These are phyloP conservation scores for Piromyces sp. DNA, from an alignment of 192 early-diverging fungal genomes.

Conservation along the genomic window DNA sequence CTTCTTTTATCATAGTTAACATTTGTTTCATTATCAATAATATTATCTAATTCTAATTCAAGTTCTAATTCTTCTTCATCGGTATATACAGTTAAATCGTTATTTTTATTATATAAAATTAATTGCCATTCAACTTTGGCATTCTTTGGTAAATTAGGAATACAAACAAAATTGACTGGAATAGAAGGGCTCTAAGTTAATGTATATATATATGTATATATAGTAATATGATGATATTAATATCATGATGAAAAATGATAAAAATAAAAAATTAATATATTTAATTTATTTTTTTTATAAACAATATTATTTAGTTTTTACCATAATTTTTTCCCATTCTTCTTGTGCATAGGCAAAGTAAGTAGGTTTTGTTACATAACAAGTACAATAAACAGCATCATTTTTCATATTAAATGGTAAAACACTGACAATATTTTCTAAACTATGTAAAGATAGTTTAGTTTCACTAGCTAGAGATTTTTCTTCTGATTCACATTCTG, in stretches of 20 bases:
- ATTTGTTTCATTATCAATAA: neutral
- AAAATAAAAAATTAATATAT: neutral
- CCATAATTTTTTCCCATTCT: conserved; percentile 13
- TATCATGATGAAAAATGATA: neutral
- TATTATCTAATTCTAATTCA: neutral
- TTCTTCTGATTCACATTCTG: conserved; percentile 6
- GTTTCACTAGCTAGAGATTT: conserved; percentile 24
- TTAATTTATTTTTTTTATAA: conserved; percentile 5
- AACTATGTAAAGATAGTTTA: conserved; percentile 28
- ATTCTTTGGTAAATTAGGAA: conserved; percentile 40
- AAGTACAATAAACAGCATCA: conserved; percentile 28
- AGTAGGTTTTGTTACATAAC: conserved; percentile 25
- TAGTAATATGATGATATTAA: neutral
- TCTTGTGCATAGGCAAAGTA: conserved; percentile 9
- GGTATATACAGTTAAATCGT: conserved; percentile 7
- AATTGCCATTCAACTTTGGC: conserved; percentile 53
- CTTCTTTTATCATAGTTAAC: neutral
- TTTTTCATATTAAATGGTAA: conserved; percentile 5
- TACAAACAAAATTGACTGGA: conserved; percentile 31
- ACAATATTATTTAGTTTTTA: too few species aligned
- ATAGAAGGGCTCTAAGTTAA: neutral
- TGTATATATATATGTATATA: neutral
- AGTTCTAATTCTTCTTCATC: neutral
- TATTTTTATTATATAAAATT: conserved; percentile 16
- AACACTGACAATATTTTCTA: conserved; percentile 24